These are phyloP conservation scores for Boletus patriciae DNA, from an alignment of 768 basidiomycete species.

Conservation along the genomic window DNA sequence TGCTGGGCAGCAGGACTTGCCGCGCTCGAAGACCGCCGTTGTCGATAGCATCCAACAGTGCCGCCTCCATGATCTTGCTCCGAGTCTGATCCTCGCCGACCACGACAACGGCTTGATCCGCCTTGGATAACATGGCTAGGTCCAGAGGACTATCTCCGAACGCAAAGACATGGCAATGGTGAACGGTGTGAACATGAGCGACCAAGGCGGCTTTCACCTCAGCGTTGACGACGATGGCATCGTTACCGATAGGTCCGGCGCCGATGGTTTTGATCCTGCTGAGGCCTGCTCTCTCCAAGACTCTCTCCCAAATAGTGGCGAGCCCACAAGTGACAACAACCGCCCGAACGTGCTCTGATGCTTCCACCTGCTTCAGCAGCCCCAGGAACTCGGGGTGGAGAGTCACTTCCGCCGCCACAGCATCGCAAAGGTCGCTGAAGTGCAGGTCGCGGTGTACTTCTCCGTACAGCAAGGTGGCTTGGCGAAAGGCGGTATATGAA, in stretches of 20 bases:
- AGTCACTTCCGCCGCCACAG: constrained; percentile 14
- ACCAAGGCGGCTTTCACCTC: constrained; percentile 19
- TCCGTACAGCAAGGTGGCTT: constrained; percentile 11
- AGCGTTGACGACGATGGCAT: constrained; percentile 11
- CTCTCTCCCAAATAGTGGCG: constrained; percentile 8
- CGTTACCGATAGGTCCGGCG: constrained; percentile 8
- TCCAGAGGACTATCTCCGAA: constrained; percentile 16
- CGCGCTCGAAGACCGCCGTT: constrained; percentile 13
- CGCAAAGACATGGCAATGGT: constrained; percentile 10
- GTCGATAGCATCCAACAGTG: constrained; percentile 13
- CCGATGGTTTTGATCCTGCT: constrained; percentile 13
- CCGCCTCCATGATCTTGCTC: constrained; percentile 12
- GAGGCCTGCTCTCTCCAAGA: constrained; percentile 18
- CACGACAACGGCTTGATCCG: constrained; percentile 16
- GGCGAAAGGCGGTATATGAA: constrained; percentile 14
- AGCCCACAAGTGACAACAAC: constrained; percentile 17
- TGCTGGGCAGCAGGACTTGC: constrained; percentile 15
- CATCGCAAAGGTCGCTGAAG: constrained; percentile 15
- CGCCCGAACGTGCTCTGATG: constrained; percentile 17
- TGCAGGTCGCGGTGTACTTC: constrained; percentile 12
- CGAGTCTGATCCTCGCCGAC: constrained; percentile 13
- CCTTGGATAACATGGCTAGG: constrained; percentile 16
- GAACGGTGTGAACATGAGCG: constrained; percentile 11
- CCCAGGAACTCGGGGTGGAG: constrained; percentile 16
- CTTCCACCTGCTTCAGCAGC: constrained; percentile 19